Base-by-base conservation (phyloP, 2,329 filamentous ascomycete genomes). In the Stagonosporopsis vannaccii region DNA sequence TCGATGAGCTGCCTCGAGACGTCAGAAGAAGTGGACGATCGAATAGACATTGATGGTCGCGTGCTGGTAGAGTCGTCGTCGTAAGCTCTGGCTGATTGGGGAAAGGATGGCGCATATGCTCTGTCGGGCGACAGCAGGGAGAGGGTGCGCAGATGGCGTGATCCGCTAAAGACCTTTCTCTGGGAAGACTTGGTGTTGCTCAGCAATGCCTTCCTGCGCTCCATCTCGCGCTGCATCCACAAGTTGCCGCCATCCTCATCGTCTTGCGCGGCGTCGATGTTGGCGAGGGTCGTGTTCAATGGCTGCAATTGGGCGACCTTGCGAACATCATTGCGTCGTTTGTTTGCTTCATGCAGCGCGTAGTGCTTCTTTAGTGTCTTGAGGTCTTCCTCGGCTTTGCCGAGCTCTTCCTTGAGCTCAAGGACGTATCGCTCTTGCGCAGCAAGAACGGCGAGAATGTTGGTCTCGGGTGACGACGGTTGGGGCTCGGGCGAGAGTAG, bases 401-500 rank as follows among this genome's bases (percentile, higher is more conserved):
- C 80, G n/a, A 99, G 81, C 75, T 98, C 94, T 75, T 99, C 95
- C 57, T 88, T 90, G 48, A 99, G 81, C 77, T 98, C 95, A 54
- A 99, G 79, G 1, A 99, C 94, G 63, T 87, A 88, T 54, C 95
- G 85, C 79, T 99, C 95, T 78, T 98, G 93, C 13, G 91, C 88
- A 40, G 95, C 95, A 68, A 99, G 90, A 54, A 93, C 90, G 59
- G 92, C 93, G 63, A 99, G 87, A 68, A 97, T 90, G 60, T 74
- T 77, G 41, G 65, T 67, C 51, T 76, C 73, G 30, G 72, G 64
- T 28, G 69, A 65, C 13, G 71, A 53, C 37, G 65, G 51, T 30
- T 61, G 35, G 25, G 60, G 41, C 42, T 73, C 72, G 8, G 69
- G 65, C 11, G 74, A 70, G 8, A 62, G 62, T 6, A 66, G 57